A percentile compares a stretch with the other conserved stretches of the same genome.
Conservation (phyloP, 2,329 filamentous ascomycete genomes). For the Akanthomyces lecanii region DNA sequence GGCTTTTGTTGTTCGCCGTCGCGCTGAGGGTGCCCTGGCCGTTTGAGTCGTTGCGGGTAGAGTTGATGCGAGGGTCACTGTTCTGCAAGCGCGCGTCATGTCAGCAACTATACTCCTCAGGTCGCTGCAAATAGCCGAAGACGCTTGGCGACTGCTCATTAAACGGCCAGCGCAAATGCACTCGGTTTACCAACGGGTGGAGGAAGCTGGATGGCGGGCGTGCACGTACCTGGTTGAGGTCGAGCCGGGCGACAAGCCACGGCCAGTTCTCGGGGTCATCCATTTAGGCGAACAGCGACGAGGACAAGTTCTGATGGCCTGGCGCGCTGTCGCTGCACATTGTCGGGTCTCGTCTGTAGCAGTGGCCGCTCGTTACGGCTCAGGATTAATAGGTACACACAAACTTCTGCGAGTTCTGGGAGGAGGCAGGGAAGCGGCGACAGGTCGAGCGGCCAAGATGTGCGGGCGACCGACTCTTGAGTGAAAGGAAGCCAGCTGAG, state of each 20-base stretch:
- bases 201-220: background rate
- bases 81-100: background rate
- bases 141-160: background rate
- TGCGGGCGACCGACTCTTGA: slow-evolving; percentile 1
- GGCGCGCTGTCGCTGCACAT: background rate
- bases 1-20: slow-evolving; percentile 29
- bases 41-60: slow-evolving; percentile 30
- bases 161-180: background rate
- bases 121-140: background rate
- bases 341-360: background rate
- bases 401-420: background rate
- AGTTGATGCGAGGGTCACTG: slow-evolving; percentile 33
- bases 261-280: slow-evolving; percentile 10
- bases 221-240: slow-evolving; percentile 7
- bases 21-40: slow-evolving; percentile 34
- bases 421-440: background rate
- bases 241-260: slow-evolving; percentile 14
- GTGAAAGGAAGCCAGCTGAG: slow-evolving; percentile 3
- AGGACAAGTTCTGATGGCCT: background rate
- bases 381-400: background rate
- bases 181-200: background rate
- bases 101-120: background rate
- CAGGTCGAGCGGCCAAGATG: background rate
- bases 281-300: background rate
- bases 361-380: background rate